Base-by-base conservation (phyloP, 768 basidiomycete genomes). In the Lactarius hengduanensis region DNA sequence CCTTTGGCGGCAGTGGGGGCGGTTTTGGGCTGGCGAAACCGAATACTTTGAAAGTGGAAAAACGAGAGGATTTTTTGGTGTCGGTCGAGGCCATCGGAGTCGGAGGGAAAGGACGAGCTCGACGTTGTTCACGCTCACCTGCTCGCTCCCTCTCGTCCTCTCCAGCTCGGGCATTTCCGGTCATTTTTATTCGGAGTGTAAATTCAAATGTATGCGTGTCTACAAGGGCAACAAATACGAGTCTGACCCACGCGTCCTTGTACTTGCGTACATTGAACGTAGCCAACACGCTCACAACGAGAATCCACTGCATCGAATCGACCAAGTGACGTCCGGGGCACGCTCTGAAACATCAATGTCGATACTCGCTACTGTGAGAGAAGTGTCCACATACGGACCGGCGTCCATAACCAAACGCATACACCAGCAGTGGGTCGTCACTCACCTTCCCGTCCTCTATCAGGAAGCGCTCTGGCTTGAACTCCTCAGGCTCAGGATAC, bases 11-110 rank as follows among this genome's bases (percentile, higher is more conserved):
- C 0, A 60, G 68, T 0, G 62, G 68, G 0, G 70, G 68, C 15
- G 70, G 70, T 15, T 63, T 66, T 34, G 70, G 64, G 15, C 62
- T 28, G 5, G 62, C 50, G 22, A 71, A 63, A 28, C 59, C 66
- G 64, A 71, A 71, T 11, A 71, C 62, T 30, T 71, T 71, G 50
- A 71, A 36, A 5, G 70, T 63, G 2, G 70, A 71, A 56, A 71
- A 71, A 50, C 59, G 70, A 18, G 70, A 71, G 15, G 62, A 56
- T 2, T 50, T 41, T 22, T 68, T 64, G 13, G 61, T 18, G 9
- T 13, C 30, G 62, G 70, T 60, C 38, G 68, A 66, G 8, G 68
- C 47, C 70, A 69, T 69, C 18, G 55, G 11, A 0, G 26, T 41
- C 41, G 18, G 63, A 47, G 5, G 9, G 18, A 55, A 4, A 47